phyloP scores from a whole-genome alignment of 2,329 filamentous ascomycete genomes.

The Colletotrichum sp. region DNA sequence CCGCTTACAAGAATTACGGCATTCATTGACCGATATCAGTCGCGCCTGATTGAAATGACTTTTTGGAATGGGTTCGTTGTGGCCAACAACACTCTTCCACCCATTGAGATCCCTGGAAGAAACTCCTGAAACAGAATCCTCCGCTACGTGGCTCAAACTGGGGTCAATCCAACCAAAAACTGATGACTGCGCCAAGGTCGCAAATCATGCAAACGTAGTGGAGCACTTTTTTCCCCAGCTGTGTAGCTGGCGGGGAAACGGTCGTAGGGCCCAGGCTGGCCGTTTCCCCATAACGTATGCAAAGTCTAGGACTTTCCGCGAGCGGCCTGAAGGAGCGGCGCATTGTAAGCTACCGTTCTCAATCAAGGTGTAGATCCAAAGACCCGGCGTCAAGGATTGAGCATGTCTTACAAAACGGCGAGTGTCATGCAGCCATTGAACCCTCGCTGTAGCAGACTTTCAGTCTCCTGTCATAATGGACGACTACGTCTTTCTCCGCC shows the following conservation, averaged over 20 bases:
- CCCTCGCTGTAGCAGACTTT: neutral
- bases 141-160: too few relatives aligned
- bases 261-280: too few relatives aligned
- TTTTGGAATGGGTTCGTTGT: rapidly evolving
- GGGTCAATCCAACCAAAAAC: too few relatives aligned
- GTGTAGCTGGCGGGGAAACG: too few relatives aligned
- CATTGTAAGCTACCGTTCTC: neutral
- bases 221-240: neutral
- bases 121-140: rapidly evolving
- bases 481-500: rapidly evolving
- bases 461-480: rapidly evolving
- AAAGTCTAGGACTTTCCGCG: too few relatives aligned
- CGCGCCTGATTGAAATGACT: too few relatives aligned
- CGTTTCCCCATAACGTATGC: too few relatives aligned
- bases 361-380: neutral
- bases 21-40: too few relatives aligned
- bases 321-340: neutral
- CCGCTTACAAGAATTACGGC: too few relatives aligned
- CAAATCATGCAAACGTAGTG: neutral
- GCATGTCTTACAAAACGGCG: neutral
- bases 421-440: neutral
- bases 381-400: neutral
- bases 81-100: too few relatives aligned
- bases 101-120: too few relatives aligned
- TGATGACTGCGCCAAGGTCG: too few relatives aligned